A percentile compares a stretch with the other conserved stretches of the same genome.
Conservation (phyloP, 768 basidiomycete species). For the Floccularia luteovirens region DNA sequence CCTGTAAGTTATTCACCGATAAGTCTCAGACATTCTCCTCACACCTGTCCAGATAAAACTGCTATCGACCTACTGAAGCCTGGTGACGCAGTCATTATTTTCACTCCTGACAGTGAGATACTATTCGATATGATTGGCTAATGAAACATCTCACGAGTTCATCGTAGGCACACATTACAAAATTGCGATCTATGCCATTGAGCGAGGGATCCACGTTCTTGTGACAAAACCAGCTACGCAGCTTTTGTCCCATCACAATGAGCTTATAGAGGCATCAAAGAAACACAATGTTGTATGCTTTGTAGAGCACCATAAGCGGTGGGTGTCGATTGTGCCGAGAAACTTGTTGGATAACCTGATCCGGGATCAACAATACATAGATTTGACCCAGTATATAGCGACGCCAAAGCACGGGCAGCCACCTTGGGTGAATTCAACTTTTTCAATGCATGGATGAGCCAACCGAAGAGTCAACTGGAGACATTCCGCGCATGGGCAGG, state of each 20-base stretch:
- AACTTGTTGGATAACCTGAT: too few species aligned
- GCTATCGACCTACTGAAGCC: slow-evolving; percentile 73
- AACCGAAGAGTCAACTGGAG: slow-evolving; percentile 90
- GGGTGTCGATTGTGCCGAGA: slow-evolving; percentile 8
- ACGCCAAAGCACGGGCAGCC: slow-evolving; percentile 73
- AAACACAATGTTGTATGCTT: slow-evolving; percentile 81
- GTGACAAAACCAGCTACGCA: slow-evolving; percentile 93
- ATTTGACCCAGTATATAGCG: slow-evolving; percentile 89
- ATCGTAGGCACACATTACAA: slow-evolving; percentile 75
- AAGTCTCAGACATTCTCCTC: neutral
- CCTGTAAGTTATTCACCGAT: slow-evolving; percentile 50
- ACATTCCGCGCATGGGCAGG: slow-evolving; percentile 96
- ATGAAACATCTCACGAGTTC: neutral
- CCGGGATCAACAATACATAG: too few species aligned
- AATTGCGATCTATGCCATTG: slow-evolving; percentile 82
- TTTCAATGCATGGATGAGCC: slow-evolving; percentile 97
- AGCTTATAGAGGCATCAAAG: slow-evolving; percentile 67
- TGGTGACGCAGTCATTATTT: slow-evolving; percentile 88
- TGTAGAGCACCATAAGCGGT: slow-evolving; percentile 94
- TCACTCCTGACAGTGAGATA: slow-evolving; percentile 80
- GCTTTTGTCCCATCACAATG: slow-evolving; percentile 74
- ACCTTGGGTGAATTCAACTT: slow-evolving; percentile 89
- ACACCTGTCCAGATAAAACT: slow-evolving; percentile 53
- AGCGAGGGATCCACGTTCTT: slow-evolving; percentile 80
- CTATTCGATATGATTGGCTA: neutral